Conservation (phyloP, 306 rosid species). For the Ammopiptanthus mongolicus region DNA sequence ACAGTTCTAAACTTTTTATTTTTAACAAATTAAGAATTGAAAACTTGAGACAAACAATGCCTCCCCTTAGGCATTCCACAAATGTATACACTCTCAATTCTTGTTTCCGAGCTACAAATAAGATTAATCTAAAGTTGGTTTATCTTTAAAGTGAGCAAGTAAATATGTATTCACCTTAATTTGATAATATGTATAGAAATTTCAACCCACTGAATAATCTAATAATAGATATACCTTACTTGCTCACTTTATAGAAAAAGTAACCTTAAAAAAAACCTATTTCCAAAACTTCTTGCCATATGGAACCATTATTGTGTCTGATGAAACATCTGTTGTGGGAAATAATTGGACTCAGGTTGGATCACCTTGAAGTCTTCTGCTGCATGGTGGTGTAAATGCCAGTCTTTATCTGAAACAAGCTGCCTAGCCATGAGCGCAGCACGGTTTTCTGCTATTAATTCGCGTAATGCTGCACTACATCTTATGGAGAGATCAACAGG, state of each 20-base stretch:
- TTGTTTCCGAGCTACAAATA: constrained; percentile 20
- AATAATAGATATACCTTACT: too few species aligned
- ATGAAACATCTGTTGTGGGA: constrained; percentile 49
- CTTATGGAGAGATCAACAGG: constrained; percentile 67
- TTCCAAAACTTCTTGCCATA: constrained; percentile 15
- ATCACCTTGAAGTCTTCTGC: constrained; percentile 31
- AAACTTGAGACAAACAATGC: background rate
- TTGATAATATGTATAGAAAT: too few species aligned
- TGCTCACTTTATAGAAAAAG: too few species aligned
- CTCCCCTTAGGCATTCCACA: constrained; percentile 43
- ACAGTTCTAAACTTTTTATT: constrained; percentile 5
- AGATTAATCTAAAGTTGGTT: too few species aligned
- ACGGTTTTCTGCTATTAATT: constrained; percentile 83
- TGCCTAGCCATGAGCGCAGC: constrained; percentile 62
- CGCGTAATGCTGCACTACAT: constrained; percentile 79
- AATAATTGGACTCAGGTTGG: constrained; percentile 30
- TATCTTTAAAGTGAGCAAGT: too few species aligned
- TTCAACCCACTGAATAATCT: too few species aligned
- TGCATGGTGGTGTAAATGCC: constrained; percentile 31
- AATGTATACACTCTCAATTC: constrained; percentile 33
- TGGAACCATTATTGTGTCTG: constrained; percentile 34
- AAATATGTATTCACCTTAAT: too few species aligned
- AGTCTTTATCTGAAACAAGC: constrained; percentile 49
- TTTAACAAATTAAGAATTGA: constrained; percentile 12
- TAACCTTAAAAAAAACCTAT: too few species aligned